These are phyloP conservation scores for Rutstroemia sp. DNA, from an alignment of 2,329 filamentous ascomycete genomes.

Conservation along the genomic window DNA sequence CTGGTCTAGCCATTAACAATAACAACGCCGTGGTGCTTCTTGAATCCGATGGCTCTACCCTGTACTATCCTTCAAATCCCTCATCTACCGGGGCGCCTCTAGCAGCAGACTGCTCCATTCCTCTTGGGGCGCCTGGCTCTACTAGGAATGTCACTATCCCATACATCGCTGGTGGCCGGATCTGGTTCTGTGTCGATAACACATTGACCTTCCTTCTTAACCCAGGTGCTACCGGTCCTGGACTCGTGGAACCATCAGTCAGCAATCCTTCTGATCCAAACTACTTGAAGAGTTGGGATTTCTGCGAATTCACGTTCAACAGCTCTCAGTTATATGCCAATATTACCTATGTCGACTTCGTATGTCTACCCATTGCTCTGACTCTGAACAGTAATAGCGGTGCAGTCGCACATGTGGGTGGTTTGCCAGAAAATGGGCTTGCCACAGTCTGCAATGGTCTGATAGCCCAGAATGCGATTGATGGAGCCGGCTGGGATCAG, in stretches of 20 bases:
- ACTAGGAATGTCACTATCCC: conserved; percentile 58
- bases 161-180: conserved; percentile 60
- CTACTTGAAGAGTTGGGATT: conserved; percentile 54
- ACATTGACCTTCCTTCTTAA: conserved; percentile 63
- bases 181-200: conserved; percentile 60
- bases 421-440: conserved; percentile 49
- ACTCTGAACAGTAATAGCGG: conserved; percentile 37
- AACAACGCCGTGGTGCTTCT: conserved; percentile 55
- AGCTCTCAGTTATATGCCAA: conserved; percentile 54
- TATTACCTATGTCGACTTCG: conserved; percentile 69
- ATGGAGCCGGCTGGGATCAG: conserved; percentile 54
- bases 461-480: conserved; percentile 44
- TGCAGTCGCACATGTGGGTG: conserved; percentile 41
- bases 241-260: conserved; percentile 67
- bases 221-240: conserved; percentile 55
- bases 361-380: conserved; percentile 52
- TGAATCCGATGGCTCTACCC: conserved; percentile 56
- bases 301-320: conserved; percentile 64
- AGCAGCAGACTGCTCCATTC: conserved; percentile 52
- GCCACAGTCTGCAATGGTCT: conserved; percentile 47
- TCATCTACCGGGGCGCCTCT: conserved; percentile 42
- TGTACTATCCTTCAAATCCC: conserved; percentile 58
- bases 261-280: conserved; percentile 58
- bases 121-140: conserved; percentile 54
- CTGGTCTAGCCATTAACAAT: conserved; percentile 53